phyloP scores from a whole-genome alignment of 2,329 filamentous ascomycete species.

The Cladosporium sp. region DNA sequence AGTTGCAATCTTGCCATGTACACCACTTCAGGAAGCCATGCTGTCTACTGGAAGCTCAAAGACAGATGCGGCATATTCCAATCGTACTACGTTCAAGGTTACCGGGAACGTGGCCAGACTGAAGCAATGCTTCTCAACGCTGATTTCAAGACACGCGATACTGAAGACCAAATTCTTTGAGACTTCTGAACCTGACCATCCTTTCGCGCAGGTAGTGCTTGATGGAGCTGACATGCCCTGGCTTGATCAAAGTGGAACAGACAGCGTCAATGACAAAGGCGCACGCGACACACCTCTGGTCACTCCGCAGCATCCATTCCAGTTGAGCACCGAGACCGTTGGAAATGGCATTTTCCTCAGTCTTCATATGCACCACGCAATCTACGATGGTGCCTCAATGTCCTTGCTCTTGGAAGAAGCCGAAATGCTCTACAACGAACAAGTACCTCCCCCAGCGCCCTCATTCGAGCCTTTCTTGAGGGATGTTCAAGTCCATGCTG shows the following conservation, averaged over 20 bases:
- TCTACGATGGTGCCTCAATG: constrained; percentile 85
- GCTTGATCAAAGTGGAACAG: constrained; percentile 23
- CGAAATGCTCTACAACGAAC: constrained; percentile 56
- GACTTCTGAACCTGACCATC: constrained; percentile 60
- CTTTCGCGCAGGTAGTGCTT: constrained; percentile 74
- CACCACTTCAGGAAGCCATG: constrained; percentile 87
- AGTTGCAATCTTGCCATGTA: constrained; percentile 70
- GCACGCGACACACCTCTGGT: background rate
- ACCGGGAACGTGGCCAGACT: constrained; percentile 53
- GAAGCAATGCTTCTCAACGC: constrained; percentile 60
- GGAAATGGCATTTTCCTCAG: background rate
- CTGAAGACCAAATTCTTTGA: constrained; percentile 73
- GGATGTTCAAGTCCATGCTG: constrained; percentile 54
- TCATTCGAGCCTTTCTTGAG: constrained; percentile 66
- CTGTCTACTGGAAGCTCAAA: constrained; percentile 57
- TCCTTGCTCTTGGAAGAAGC: constrained; percentile 68
- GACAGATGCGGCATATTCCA: constrained; percentile 63
- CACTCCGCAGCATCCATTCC: background rate
- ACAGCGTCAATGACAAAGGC: too few species aligned
- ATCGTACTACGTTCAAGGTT: constrained; percentile 67
- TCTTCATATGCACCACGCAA: constrained; percentile 71
- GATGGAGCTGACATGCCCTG: constrained; percentile 47
- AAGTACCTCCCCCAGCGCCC: constrained; percentile 50
- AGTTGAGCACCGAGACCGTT: background rate
- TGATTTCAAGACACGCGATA: constrained; percentile 70